Conservation (phyloP, 1,284 basidiomycete species). For the Chiua sp. region DNA sequence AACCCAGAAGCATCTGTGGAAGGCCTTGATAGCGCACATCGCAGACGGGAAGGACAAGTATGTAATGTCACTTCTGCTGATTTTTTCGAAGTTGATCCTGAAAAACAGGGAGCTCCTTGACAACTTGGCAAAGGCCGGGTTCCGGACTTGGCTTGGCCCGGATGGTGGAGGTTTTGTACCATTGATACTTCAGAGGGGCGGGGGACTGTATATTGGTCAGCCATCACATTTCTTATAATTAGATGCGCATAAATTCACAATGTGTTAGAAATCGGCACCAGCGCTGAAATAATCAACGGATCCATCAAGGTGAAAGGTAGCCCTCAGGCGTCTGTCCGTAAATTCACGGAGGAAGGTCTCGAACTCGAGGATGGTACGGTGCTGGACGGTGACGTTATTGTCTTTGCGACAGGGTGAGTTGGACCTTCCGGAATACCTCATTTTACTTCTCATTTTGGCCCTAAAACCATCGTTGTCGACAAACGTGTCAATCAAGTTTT, state of each 20-base stretch:
- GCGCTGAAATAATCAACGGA: constrained; percentile 47
- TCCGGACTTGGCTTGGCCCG: constrained; percentile 47
- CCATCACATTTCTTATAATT: background rate
- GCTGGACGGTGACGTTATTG: constrained; percentile 47
- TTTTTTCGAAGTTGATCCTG: background rate
- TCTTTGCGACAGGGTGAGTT: constrained; percentile 49
- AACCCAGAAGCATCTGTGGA: constrained; percentile 19
- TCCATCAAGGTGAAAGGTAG: constrained; percentile 49
- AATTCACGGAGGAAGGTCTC: constrained; percentile 40
- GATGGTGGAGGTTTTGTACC: constrained; percentile 45
- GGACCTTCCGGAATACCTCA: background rate
- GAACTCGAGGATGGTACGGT: constrained; percentile 45
- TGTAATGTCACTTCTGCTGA: background rate
- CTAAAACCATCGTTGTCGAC: background rate
- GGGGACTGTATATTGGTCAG: constrained; percentile 48
- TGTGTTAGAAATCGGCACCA: constrained; percentile 39
- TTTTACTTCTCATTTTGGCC: background rate
- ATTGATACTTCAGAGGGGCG: constrained; percentile 42
- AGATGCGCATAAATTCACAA: background rate
- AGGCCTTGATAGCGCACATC: background rate
- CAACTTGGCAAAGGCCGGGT: constrained; percentile 46
- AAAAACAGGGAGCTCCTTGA: constrained; percentile 40
- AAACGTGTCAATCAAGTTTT: constrained; percentile 20
- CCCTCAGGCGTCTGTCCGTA: constrained; percentile 28
- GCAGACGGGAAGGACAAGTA: constrained; percentile 31